Conservation (phyloP, 176 grass and related monocot genomes). For the Carex pumila region DNA sequence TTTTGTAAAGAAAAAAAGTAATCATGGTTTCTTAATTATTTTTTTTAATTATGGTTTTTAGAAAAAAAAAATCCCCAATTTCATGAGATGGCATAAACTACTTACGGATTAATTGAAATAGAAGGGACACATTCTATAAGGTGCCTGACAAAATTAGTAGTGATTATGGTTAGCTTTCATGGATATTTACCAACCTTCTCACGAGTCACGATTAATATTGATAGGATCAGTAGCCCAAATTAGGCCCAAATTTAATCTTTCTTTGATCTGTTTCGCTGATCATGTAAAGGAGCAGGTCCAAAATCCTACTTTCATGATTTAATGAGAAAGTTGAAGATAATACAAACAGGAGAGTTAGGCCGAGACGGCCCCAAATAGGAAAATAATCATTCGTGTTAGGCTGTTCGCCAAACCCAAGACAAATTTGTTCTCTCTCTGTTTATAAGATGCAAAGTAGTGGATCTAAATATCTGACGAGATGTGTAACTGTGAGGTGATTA, state of each 20-base stretch:
- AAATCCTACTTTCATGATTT: background rate
- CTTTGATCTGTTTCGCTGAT: background rate
- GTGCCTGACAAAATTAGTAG: background rate
- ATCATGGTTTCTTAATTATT: too few species aligned
- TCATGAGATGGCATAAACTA: background rate
- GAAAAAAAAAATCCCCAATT: too few species aligned
- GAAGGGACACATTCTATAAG: background rate
- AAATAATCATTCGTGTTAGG: background rate
- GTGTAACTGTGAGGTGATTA: too few species aligned
- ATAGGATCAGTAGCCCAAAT: background rate
- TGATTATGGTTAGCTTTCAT: background rate
- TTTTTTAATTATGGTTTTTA: too few species aligned
- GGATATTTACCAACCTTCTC: background rate
- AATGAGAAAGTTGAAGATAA: background rate
- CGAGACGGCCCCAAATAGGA: background rate
- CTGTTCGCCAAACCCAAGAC: background rate
- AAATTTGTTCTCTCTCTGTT: background rate
- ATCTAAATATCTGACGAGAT: too few species aligned
- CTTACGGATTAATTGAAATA: background rate
- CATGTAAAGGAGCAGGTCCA: background rate
- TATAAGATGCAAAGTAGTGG: background rate
- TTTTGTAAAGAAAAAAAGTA: too few species aligned
- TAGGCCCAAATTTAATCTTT: background rate
- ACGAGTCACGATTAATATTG: background rate
- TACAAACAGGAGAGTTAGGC: background rate